phyloP scores from a whole-genome alignment of 2,329 filamentous ascomycete species.

The Fusarium brachygibbosum region DNA sequence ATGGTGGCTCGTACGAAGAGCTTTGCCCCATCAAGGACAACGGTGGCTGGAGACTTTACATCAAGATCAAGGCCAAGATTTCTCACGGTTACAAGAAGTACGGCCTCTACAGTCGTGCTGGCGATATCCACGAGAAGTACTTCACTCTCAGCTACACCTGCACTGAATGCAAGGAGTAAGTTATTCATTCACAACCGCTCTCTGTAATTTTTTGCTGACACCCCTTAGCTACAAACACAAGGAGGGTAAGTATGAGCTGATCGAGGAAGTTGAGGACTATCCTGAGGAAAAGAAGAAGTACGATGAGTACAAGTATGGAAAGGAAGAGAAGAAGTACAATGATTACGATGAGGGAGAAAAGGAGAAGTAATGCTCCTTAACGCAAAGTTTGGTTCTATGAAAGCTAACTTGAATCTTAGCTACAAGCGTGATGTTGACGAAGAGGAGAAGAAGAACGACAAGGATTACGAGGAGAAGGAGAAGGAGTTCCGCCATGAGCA shows the following conservation, averaged over 20 bases:
- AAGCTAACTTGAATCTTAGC: slow-evolving; percentile 3
- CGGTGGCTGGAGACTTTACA: slow-evolving; percentile 49
- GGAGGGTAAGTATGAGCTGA: slow-evolving; percentile 30
- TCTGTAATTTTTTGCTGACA: not conserved
- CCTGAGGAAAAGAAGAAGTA: slow-evolving; percentile 1
- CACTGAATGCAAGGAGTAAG: slow-evolving; percentile 46
- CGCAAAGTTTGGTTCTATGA: not conserved
- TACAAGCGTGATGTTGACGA: slow-evolving; percentile 1
- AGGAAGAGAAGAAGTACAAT: slow-evolving; percentile 16
- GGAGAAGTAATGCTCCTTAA: slow-evolving; percentile 7
- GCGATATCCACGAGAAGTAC: slow-evolving; percentile 43
- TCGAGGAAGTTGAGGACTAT: not conserved
- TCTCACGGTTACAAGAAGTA: slow-evolving; percentile 43
- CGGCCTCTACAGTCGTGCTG: slow-evolving; percentile 45
- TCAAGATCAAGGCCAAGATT: slow-evolving; percentile 46
- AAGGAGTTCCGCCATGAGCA: slow-evolving; percentile 16
- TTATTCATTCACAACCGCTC: not conserved
- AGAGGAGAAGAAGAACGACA: not conserved
- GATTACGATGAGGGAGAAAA: slow-evolving; percentile 7
- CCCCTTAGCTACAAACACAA: slow-evolving; percentile 19
- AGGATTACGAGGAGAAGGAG: not conserved
- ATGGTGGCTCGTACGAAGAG: slow-evolving; percentile 44
- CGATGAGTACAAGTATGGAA: slow-evolving; percentile 4
- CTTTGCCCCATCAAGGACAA: slow-evolving; percentile 47
- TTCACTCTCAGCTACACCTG: slow-evolving; percentile 49